phyloP scores from a whole-genome alignment of 352 stramenopile species.

The Pythium dissimile region DNA sequence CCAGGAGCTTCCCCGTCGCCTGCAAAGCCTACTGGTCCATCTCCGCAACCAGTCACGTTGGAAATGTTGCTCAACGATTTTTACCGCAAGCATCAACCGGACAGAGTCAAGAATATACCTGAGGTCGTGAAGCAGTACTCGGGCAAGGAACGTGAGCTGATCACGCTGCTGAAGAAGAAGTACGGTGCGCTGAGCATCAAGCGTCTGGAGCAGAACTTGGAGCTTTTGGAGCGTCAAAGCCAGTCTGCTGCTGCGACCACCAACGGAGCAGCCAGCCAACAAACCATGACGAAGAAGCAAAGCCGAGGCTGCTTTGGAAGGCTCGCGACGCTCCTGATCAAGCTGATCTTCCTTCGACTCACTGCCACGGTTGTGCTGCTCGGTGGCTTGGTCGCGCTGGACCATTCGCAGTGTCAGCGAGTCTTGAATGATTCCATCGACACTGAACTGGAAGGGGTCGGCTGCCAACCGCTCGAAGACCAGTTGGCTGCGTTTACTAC shows the following conservation, averaged over 20 bases:
- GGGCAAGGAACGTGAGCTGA: slow-evolving; percentile 64
- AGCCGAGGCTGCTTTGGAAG: slow-evolving; percentile 14
- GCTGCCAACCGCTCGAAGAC: background rate
- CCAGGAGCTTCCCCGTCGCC: background rate
- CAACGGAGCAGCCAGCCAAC: background rate
- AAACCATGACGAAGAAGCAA: background rate
- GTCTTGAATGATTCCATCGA: background rate
- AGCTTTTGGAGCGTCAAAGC: slow-evolving; percentile 28
- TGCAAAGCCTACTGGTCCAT: background rate
- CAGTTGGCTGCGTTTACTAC: slow-evolving; percentile 3
- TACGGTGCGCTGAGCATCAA: slow-evolving; percentile 78
- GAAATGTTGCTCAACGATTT: slow-evolving; percentile 56
- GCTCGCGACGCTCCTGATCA: slow-evolving; percentile 19
- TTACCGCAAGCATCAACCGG: slow-evolving; percentile 74
- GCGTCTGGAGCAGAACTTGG: slow-evolving; percentile 56
- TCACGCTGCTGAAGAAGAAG: slow-evolving; percentile 55
- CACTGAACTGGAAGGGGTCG: background rate
- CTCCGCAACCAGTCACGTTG: slow-evolving; percentile 29
- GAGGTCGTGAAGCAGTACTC: slow-evolving; percentile 53
- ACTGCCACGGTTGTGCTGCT: background rate
- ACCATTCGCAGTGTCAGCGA: slow-evolving; percentile 6
- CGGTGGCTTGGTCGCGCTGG: slow-evolving; percentile 9
- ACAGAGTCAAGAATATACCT: slow-evolving; percentile 62
- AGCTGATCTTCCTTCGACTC: slow-evolving; percentile 11
- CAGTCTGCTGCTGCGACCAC: background rate